Conservation (phyloP, 345 rosid species). For the Populus alba region DNA sequence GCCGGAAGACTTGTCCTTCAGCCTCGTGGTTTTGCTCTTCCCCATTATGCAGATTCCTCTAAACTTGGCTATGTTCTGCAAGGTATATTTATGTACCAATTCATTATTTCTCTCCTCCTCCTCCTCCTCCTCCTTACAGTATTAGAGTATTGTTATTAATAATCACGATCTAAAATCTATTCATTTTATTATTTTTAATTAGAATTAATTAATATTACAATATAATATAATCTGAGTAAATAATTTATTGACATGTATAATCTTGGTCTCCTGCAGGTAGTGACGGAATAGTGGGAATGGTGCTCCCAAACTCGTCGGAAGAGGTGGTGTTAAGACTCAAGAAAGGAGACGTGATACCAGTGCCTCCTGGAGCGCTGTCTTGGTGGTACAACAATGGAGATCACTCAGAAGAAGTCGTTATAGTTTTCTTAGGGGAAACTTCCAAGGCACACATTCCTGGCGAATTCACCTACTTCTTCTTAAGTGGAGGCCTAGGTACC, state of each 20-base stretch:
- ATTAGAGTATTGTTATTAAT: no score
- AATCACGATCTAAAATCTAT: no score
- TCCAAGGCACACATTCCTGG: constrained; percentile 23
- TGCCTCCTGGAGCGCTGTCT: constrained; percentile 27
- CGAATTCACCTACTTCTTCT: constrained; percentile 29
- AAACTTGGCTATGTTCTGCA: constrained; percentile 39
- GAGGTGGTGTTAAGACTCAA: constrained; percentile 16
- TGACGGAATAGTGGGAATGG: constrained; percentile 26
- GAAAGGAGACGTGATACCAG: constrained; percentile 28
- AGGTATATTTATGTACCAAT: constrained; percentile 11
- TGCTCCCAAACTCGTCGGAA: constrained; percentile 11
- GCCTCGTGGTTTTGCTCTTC: constrained; percentile 34
- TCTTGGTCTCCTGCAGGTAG: constrained; percentile 7
- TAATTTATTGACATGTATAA: no score
- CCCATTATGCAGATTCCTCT: constrained; percentile 37
- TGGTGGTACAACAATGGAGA: constrained; percentile 43
- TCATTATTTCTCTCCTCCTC: neutral
- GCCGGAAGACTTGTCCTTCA: constrained; percentile 28
- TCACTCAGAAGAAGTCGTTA: constrained; percentile 8
- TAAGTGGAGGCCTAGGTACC: constrained; percentile 20
- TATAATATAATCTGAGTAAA: no score
- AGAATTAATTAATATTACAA: no score
- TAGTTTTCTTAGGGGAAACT: constrained; percentile 32
- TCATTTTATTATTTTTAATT: no score
- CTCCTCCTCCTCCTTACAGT: neutral